phyloP scores from a whole-genome alignment of 2,329 filamentous ascomycete species.

The Clarireedia monteithiana region DNA sequence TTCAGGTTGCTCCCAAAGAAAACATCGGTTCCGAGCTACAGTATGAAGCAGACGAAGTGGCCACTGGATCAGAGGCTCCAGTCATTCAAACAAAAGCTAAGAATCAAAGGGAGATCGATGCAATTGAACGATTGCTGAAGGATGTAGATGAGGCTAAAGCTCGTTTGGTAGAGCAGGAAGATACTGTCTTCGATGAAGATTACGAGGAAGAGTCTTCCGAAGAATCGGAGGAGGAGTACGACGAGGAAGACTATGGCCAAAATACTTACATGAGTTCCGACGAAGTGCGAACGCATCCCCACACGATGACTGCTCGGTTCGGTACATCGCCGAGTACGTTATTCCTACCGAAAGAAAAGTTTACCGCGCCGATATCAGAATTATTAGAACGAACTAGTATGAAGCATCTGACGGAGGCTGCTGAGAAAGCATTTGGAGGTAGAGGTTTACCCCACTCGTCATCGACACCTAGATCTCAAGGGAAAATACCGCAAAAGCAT shows the following conservation, averaged over 20 bases:
- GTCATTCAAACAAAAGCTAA: slow-evolving; percentile 19
- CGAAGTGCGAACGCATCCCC: slow-evolving; percentile 58
- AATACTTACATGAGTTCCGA: slow-evolving; percentile 27
- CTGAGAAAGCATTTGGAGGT: slow-evolving; percentile 71
- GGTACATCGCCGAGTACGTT: slow-evolving; percentile 67
- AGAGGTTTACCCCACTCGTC: slow-evolving; percentile 67
- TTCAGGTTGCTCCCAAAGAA: background rate
- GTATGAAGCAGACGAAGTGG: slow-evolving; percentile 28
- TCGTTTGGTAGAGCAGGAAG: slow-evolving; percentile 21
- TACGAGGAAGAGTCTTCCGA: slow-evolving; percentile 15
- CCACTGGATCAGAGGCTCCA: slow-evolving; percentile 11
- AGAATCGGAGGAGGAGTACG: slow-evolving; percentile 23
- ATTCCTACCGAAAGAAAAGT: slow-evolving; percentile 59
- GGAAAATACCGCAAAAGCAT: slow-evolving; percentile 52
- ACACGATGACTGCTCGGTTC: slow-evolving; percentile 68
- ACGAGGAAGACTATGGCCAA: slow-evolving; percentile 20
- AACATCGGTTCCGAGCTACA: slow-evolving; percentile 18
- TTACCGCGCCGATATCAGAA: slow-evolving; percentile 61
- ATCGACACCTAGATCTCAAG: slow-evolving; percentile 49
- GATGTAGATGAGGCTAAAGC: slow-evolving; percentile 27
- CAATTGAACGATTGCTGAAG: slow-evolving; percentile 23
- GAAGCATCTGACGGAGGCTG: slow-evolving; percentile 66
- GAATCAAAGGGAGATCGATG: slow-evolving; percentile 28
- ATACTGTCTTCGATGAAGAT: slow-evolving; percentile 17
- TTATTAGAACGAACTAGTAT: slow-evolving; percentile 62